phyloP scores from a whole-genome alignment of 2,329 filamentous ascomycete species.

The Colletotrichum liriopes region DNA sequence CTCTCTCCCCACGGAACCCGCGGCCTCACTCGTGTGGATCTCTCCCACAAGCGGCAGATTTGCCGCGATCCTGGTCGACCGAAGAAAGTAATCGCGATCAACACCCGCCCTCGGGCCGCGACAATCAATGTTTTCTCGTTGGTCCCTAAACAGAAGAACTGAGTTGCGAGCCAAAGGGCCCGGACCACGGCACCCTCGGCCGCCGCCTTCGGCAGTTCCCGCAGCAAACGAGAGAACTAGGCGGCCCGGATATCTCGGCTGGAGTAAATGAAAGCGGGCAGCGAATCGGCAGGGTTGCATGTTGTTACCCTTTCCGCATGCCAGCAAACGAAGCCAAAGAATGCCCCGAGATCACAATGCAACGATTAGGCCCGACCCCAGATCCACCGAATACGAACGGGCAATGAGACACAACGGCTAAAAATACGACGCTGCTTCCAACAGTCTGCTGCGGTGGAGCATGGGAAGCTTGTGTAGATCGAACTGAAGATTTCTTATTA shows the following conservation, averaged over 20 bases:
- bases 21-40: too few species aligned
- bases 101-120: background rate
- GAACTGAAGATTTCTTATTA: slow-evolving; percentile 30
- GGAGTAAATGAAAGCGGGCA: background rate
- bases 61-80: too few species aligned
- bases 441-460: background rate
- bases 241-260: slow-evolving; percentile 29
- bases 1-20: background rate
- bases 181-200: slow-evolving; percentile 17
- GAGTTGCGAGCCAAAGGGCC: background rate
- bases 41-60: background rate
- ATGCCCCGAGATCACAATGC: background rate
- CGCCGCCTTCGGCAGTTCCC: slow-evolving; percentile 1
- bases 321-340: background rate
- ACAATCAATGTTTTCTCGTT: background rate
- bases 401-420: background rate
- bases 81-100: background rate
- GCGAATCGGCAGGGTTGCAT: background rate
- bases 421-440: background rate
- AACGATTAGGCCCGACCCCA: background rate
- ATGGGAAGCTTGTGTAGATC: background rate
- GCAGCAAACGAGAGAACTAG: background rate
- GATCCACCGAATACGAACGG: slow-evolving; percentile 5
- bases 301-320: background rate
- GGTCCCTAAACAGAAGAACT: background rate